Evolutionary conservation across 2,329 filamentous ascomycete genomes (phyloP).

Genomic region (Venturia oleaginea): DNA sequence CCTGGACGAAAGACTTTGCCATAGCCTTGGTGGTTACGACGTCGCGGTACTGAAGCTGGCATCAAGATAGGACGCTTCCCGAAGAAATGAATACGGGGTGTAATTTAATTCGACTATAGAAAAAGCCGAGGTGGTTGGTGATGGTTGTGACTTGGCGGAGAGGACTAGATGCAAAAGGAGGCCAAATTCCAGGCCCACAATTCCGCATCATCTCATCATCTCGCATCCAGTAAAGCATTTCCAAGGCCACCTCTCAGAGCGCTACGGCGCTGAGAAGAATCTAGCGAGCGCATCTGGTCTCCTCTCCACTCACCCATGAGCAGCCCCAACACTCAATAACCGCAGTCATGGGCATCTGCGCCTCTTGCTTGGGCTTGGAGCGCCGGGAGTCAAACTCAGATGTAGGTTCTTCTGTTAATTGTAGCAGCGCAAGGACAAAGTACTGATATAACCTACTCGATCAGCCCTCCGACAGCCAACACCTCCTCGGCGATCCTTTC

Average conservation of each 20-base stretch:
- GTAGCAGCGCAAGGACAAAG: background rate
- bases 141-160: no score
- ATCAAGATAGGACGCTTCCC: no score
- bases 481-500: conserved; percentile 37
- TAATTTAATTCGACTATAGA: no score
- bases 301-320: conserved; percentile 13
- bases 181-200: background rate
- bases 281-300: conserved; percentile 11
- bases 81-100: no score
- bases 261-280: conserved; percentile 11
- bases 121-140: no score
- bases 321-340: background rate
- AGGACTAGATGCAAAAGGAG: no score
- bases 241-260: background rate
- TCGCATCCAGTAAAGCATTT: background rate
- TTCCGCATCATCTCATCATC: background rate
- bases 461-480: conserved; percentile 37
- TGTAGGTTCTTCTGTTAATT: conserved; percentile 24
- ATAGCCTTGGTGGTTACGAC: background rate
- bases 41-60: no score
- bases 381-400: conserved; percentile 35
- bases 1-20: background rate
- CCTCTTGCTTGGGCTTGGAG: conserved; percentile 38
- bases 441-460: conserved; percentile 1
- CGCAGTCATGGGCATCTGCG: conserved; percentile 39